Evolutionary conservation across 2,329 filamentous ascomycete genomes (phyloP).

Genomic region (Cryphonectria parasitica): DNA sequence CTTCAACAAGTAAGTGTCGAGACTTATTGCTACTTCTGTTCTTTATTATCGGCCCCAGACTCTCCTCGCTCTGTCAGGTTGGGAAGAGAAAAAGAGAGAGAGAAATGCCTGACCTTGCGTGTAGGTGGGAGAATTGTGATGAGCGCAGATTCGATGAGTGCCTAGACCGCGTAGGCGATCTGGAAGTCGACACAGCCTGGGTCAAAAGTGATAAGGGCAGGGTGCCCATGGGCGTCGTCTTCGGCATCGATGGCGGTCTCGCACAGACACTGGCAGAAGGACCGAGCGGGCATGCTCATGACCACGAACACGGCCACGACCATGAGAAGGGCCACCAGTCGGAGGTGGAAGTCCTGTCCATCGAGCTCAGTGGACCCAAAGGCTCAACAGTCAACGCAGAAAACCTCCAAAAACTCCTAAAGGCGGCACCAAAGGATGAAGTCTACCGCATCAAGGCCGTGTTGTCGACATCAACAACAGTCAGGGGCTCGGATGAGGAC

Average conservation of each 20-base stretch:
- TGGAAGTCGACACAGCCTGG: conserved; percentile 80
- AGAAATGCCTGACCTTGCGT: not conserved
- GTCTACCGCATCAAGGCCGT: conserved; percentile 91
- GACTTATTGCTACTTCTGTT: not conserved
- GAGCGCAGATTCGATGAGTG: conserved; percentile 78
- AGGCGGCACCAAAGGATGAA: conserved; percentile 83
- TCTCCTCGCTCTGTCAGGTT: not conserved
- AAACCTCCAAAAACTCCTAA: conserved; percentile 69
- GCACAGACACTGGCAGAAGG: conserved; percentile 58
- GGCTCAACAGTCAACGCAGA: conserved; percentile 55
- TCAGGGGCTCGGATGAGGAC: conserved; percentile 57
- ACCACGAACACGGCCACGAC: conserved; percentile 45
- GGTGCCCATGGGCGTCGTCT: conserved; percentile 77
- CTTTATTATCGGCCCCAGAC: not conserved
- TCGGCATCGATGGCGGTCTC: conserved; percentile 86
- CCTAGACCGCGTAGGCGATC: conserved; percentile 76
- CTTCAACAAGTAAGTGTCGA: conserved; percentile 69
- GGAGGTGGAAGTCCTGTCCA: conserved; percentile 89
- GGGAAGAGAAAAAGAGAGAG: not conserved
- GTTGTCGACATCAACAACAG: conserved; percentile 50
- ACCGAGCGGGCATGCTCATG: conserved; percentile 45
- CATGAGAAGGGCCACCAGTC: conserved; percentile 68
- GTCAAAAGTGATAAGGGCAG: conserved; percentile 83
- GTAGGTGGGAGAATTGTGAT: conserved; percentile 70
- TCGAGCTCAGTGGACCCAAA: conserved; percentile 62